Conservation (phyloP, 768 basidiomycete species). For the Porphyrellus cyaneotinctus region DNA sequence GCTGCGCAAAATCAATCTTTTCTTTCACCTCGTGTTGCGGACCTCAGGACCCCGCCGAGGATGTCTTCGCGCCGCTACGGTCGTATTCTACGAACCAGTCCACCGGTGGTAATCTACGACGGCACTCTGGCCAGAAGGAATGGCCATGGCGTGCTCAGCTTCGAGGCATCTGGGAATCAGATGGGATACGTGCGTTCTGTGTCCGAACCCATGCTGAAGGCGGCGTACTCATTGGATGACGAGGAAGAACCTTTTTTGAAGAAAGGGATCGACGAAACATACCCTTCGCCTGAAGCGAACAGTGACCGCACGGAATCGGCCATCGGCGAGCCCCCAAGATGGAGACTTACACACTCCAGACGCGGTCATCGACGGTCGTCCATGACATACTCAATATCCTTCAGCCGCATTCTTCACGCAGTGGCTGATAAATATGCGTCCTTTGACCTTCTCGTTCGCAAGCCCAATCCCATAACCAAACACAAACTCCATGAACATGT, state of each 20-base stretch:
- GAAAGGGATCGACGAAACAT: constrained; percentile 13
- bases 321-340: neutral
- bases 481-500: neutral
- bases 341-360: neutral
- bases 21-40: constrained; percentile 22
- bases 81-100: neutral
- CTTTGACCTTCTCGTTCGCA: constrained; percentile 17
- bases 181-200: neutral
- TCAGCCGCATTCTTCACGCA: constrained; percentile 12
- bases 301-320: neutral
- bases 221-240: neutral
- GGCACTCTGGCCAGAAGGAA: neutral
- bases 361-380: constrained; percentile 11
- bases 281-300: neutral
- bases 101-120: neutral
- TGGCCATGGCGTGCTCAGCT: neutral
- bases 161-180: neutral
- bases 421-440: constrained; percentile 14
- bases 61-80: constrained; percentile 19
- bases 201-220: constrained; percentile 12
- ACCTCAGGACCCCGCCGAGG: constrained; percentile 9
- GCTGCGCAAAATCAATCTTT: neutral
- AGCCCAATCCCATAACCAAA: constrained; percentile 6
- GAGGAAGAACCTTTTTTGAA: constrained; percentile 5
- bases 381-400: constrained; percentile 14